phyloP scores from a whole-genome alignment of 2,329 filamentous ascomycete genomes.

The Microcyclosporella mali region DNA sequence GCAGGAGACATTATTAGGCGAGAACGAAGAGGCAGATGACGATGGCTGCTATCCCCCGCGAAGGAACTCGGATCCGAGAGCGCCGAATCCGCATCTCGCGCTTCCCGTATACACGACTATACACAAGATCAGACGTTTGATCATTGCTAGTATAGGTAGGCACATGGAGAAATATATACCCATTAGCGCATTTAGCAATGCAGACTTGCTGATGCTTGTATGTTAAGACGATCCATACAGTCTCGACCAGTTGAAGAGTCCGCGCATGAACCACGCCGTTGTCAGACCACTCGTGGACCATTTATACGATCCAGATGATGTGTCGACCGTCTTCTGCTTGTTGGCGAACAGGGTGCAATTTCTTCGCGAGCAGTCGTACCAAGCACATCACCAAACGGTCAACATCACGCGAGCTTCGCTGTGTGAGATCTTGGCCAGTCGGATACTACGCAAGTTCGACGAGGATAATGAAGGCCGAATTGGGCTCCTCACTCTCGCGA shows the following conservation, averaged over 20 bases:
- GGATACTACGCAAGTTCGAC: constrained; percentile 70
- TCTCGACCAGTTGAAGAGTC: constrained; percentile 69
- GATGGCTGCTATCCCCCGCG: constrained; percentile 40
- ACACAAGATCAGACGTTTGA: constrained; percentile 48
- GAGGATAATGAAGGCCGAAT: constrained; percentile 67
- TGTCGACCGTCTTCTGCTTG: constrained; percentile 78
- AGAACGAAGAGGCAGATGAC: constrained; percentile 41
- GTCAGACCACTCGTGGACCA: constrained; percentile 78
- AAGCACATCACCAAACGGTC: constrained; percentile 73
- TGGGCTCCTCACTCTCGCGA: constrained; percentile 66
- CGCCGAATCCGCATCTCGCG: constrained; percentile 53
- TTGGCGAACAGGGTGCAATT: constrained; percentile 78
- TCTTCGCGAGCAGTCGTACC: constrained; percentile 67
- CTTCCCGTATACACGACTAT: constrained; percentile 73
- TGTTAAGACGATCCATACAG: constrained; percentile 59
- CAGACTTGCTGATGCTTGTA: constrained; percentile 11
- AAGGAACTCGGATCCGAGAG: constrained; percentile 35
- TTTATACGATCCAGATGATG: constrained; percentile 70
- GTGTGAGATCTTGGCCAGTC: constrained; percentile 72
- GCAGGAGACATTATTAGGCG: constrained; percentile 43
- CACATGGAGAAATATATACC: background rate
- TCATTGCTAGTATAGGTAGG: constrained; percentile 43
- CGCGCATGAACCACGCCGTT: constrained; percentile 73
- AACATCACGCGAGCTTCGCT: constrained; percentile 70
- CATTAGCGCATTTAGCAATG: background rate